Evolutionary conservation across 495 filamentous ascomycete species (phyloP).

Genomic region (Hamigera avellanea): DNA sequence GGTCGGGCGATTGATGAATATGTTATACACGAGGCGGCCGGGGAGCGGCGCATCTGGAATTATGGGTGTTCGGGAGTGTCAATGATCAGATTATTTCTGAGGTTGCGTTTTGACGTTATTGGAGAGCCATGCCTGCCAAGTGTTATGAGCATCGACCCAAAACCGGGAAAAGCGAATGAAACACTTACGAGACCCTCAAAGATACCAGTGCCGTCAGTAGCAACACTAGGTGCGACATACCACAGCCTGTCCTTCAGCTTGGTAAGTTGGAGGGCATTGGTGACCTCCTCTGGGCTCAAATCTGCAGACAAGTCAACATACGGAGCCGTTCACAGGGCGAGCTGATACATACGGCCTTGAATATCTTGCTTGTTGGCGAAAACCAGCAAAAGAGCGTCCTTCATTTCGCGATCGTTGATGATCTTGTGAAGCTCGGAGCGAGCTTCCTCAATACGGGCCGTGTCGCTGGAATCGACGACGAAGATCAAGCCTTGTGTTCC

Average conservation of each 20-base stretch:
- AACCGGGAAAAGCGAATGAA: background rate
- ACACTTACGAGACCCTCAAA: constrained; percentile 76
- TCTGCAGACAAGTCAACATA: constrained; percentile 39
- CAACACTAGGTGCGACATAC: constrained; percentile 93
- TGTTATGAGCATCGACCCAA: too few relatives aligned
- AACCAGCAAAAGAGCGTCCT: constrained; percentile 83
- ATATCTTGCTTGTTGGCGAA: constrained; percentile 99
- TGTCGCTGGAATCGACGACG: constrained; percentile 89
- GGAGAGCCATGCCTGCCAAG: constrained; percentile 66
- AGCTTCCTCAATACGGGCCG: constrained; percentile 78
- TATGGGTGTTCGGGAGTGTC: constrained; percentile 1
- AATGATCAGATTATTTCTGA: constrained; percentile 23
- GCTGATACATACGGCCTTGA: constrained; percentile 51
- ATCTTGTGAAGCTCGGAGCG: constrained; percentile 84
- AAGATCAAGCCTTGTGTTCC: constrained; percentile 96
- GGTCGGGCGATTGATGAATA: constrained; percentile 16
- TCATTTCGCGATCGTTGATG: constrained; percentile 97
- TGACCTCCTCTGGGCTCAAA: constrained; percentile 78
- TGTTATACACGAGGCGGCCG: constrained; percentile 32
- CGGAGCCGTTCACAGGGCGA: background rate
- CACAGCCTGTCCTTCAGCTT: constrained; percentile 86
- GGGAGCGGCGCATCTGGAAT: constrained; percentile 11
- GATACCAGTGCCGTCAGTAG: constrained; percentile 85
- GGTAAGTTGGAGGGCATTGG: constrained; percentile 69
- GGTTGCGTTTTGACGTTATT: constrained; percentile 80